phyloP scores from a whole-genome alignment of 179 eudicot genomes.

The Patellifolia procumbens region DNA sequence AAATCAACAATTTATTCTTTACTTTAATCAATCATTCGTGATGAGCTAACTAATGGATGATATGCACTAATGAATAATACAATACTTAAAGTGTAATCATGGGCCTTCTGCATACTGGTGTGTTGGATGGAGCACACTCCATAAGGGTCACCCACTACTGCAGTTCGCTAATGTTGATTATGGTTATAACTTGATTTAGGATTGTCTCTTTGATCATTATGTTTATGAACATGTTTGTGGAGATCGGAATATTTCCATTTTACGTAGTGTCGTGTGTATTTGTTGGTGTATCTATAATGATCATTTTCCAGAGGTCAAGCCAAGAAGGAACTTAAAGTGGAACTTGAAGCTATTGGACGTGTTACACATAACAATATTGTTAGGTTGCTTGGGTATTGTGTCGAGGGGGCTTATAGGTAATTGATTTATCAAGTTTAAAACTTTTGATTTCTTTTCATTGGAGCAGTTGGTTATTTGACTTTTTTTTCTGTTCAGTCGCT shows the following conservation, averaged over 20 bases:
- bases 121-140: slow-evolving; percentile 2
- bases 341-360: slow-evolving; percentile 57
- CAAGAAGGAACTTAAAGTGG: slow-evolving; percentile 55
- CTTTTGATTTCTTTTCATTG: slow-evolving; percentile 3
- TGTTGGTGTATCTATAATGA: slow-evolving; percentile 5
- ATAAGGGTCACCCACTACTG: slow-evolving; percentile 7
- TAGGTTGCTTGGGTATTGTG: slow-evolving; percentile 54
- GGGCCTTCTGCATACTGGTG: slow-evolving; percentile 18
- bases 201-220: neutral
- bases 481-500: slow-evolving; percentile 46
- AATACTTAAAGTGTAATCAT: slow-evolving; percentile 17
- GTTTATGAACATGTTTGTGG: neutral
- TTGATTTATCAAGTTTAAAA: neutral
- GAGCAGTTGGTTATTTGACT: neutral
- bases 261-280: neutral
- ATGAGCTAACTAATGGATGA: slow-evolving; percentile 25
- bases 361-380: slow-evolving; percentile 58
- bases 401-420: slow-evolving; percentile 60
- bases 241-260: neutral
- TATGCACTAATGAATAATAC: slow-evolving; percentile 18
- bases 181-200: neutral
- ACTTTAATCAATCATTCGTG: slow-evolving; percentile 31
- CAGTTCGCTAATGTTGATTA: slow-evolving; percentile 7
- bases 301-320: slow-evolving; percentile 51
- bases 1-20: slow-evolving; percentile 32